phyloP scores from a whole-genome alignment of 1,284 basidiomycete species.

The Heliocybe sulcata region DNA sequence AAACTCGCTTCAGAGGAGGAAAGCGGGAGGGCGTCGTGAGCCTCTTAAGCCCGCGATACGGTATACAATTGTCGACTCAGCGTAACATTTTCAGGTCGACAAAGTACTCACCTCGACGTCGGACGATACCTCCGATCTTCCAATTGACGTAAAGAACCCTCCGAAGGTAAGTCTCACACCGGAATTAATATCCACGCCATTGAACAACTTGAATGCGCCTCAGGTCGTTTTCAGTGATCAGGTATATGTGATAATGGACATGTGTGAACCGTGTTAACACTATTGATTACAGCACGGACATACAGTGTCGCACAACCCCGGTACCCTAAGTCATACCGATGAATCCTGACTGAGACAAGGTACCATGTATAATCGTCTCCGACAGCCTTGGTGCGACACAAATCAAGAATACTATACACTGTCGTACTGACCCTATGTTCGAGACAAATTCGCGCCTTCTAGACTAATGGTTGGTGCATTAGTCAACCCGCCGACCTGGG shows the following conservation, averaged over 20 bases:
- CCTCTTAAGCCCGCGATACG: too few relatives aligned
- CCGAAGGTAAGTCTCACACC: constrained; percentile 13
- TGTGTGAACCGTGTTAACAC: constrained; percentile 6
- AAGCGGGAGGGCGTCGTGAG: constrained; percentile 14
- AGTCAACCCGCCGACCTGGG: too few relatives aligned
- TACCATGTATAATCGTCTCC: too few relatives aligned
- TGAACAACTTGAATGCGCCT: neutral
- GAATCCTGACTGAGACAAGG: neutral
- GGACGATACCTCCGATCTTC: constrained; percentile 11
- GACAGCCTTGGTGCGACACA: too few relatives aligned
- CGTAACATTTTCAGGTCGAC: constrained; percentile 3
- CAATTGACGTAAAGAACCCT: constrained; percentile 15
- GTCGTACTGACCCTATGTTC: too few relatives aligned
- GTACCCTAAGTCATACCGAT: constrained; percentile 12
- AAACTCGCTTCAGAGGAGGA: constrained; percentile 15
- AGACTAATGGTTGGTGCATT: too few relatives aligned
- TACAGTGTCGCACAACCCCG: constrained; percentile 13
- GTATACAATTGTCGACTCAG: too few relatives aligned
- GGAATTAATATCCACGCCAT: neutral
- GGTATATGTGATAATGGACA: constrained; percentile 7
- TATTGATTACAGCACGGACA: constrained; percentile 9
- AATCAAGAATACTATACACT: too few relatives aligned
- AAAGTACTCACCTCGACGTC: constrained; percentile 6
- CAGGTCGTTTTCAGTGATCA: neutral
- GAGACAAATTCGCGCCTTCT: too few relatives aligned